Evolutionary conservation across 140 eudicot species (phyloP), one percentile per base, ranked within the genome.

Genomic region (Stevia rebaudiana): DNA sequence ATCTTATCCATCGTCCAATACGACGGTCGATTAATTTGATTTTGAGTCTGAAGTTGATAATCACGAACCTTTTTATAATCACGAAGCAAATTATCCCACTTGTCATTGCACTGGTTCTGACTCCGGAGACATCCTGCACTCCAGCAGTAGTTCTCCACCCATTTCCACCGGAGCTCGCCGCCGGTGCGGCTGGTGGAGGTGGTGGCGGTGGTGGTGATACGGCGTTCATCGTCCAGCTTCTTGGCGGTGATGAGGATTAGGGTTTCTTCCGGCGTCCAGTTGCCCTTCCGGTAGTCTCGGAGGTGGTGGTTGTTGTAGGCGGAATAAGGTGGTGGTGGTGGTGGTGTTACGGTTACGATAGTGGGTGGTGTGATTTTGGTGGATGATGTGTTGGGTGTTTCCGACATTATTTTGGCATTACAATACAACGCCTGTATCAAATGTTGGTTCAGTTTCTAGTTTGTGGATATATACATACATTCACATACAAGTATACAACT

Each of bases 91-190:
- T 81, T 81, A 61, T 81, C 86, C 86, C 86, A 81, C 25, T 81
- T 81, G 48, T 81, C 86, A 18, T 81, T 81, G 43, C 86, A 81
- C 16, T 81, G 86, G 57, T 81, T 81, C 43, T 81, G 86, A 61
- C 82, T 81, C 6, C 82, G 79, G 6, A 63, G 64, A 19, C 86
- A 81, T 2, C 86, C 86, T 39, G 77, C 73, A 35, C 39, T 52
- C 82, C 82, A 81, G 40, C 82, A 81, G 35, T 77, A 81, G 50
- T 77, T 81, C 72, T 81, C 86, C 16, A 81, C 82, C 86, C 86
- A 81, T 39, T 81, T 81, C 86, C 86, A 81, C 65, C 82, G 59
- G 0, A 81, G 72, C 63, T 81, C 82, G 0, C 82, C 86, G n/a
- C 71, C 59, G 6, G 71, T 25, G 43, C 31, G 10, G 67, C 15